Evolutionary conservation across 192 early-diverging fungal species (phyloP).

Genomic region (Powellomyces hirtus): DNA sequence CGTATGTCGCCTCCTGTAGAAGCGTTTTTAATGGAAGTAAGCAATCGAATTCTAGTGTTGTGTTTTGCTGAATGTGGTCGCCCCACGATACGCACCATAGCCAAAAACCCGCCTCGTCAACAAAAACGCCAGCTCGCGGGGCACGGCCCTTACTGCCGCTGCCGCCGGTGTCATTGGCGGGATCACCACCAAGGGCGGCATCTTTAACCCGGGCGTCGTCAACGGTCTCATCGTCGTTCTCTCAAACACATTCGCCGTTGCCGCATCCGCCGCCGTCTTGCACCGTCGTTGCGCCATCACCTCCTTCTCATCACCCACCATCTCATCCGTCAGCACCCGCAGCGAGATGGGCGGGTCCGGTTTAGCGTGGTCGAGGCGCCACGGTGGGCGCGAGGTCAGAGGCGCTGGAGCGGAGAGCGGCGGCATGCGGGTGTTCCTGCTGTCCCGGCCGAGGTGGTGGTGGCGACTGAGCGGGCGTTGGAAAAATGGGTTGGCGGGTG

Average conservation of each 20-base stretch:
- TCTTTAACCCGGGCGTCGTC: not conserved
- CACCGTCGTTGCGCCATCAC: not conserved
- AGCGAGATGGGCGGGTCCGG: not conserved
- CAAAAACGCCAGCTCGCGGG: not conserved
- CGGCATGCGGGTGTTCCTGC: conserved; percentile 2
- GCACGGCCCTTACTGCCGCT: too few relatives aligned
- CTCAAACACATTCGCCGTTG: too few relatives aligned
- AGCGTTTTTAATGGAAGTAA: not conserved
- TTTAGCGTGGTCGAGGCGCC: not conserved
- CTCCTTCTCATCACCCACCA: not conserved
- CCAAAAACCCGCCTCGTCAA: conserved; percentile 2
- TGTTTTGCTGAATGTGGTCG: too few relatives aligned
- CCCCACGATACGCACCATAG: not conserved
- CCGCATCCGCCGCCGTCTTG: too few relatives aligned
- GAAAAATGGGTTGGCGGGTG: too few relatives aligned
- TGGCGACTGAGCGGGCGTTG: too few relatives aligned
- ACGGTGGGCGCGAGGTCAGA: not conserved
- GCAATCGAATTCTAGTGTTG: too few relatives aligned
- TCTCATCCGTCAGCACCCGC: not conserved
- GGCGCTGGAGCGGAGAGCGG: not conserved
- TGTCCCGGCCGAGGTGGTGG: too few relatives aligned
- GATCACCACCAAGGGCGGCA: too few relatives aligned
- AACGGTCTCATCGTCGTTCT: not conserved
- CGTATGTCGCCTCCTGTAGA: conserved; percentile 12
- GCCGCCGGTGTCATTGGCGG: too few relatives aligned